Conservation (phyloP, 768 basidiomycete species). For the Amanita inopinata region DNA sequence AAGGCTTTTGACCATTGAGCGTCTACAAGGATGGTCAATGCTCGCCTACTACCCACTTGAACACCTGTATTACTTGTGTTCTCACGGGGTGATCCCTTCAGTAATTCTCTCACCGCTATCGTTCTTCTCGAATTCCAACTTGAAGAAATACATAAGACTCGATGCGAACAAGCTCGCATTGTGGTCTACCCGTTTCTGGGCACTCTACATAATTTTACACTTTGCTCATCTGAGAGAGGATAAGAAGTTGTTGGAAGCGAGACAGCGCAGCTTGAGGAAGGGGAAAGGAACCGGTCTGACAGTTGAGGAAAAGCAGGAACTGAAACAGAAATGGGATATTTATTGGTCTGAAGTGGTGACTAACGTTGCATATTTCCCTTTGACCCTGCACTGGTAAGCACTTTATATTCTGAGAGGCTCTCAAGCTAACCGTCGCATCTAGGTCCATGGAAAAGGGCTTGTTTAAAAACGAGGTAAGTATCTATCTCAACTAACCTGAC, state of each 20-base stretch:
- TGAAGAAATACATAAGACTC: slow-evolving; percentile 32
- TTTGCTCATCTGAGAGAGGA: slow-evolving; percentile 68
- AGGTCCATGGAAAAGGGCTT: slow-evolving; percentile 67
- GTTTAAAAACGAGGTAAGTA: slow-evolving; percentile 54
- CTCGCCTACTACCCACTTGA: slow-evolving; percentile 73
- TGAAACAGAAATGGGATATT: slow-evolving; percentile 51
- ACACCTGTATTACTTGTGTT: slow-evolving; percentile 58
- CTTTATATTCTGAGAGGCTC: neutral
- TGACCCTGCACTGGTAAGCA: slow-evolving; percentile 75
- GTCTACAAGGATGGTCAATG: slow-evolving; percentile 75
- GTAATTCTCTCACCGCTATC: slow-evolving; percentile 37
- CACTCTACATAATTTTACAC: slow-evolving; percentile 66
- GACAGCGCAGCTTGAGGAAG: slow-evolving; percentile 47
- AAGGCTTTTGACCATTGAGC: slow-evolving; percentile 64
- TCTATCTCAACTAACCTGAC: neutral
- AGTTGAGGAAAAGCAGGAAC: slow-evolving; percentile 44
- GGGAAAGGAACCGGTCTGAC: slow-evolving; percentile 40
- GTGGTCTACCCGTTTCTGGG: slow-evolving; percentile 82
- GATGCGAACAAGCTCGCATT: slow-evolving; percentile 39
- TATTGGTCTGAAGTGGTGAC: slow-evolving; percentile 64
- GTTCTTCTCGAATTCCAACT: slow-evolving; percentile 29
- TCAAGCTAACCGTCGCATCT: neutral
- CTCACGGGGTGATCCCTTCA: slow-evolving; percentile 51
- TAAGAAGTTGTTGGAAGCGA: slow-evolving; percentile 42
- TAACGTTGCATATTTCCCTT: slow-evolving; percentile 70